Evolutionary conservation across 108 stramenopile genomes (phyloP).

Genomic region (Schizochytrium sp.): DNA sequence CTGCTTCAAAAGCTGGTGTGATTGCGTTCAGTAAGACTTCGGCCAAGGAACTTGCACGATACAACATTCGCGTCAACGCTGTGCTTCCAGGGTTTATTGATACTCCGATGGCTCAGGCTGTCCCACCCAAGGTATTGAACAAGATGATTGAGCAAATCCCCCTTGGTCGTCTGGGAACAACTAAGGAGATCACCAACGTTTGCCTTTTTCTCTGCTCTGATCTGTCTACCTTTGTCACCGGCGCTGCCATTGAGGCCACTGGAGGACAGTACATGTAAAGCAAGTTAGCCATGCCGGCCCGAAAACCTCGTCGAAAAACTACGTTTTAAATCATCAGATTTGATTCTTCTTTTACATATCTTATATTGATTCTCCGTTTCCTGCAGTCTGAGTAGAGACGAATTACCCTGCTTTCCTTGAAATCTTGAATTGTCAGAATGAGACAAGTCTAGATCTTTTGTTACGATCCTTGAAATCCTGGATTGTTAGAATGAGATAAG

Average conservation of each 20-base stretch:
- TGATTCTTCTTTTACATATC: too few species aligned
- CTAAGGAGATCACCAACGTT: slow-evolving; percentile 85
- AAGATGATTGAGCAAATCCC: slow-evolving; percentile 84
- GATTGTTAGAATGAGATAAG: too few species aligned
- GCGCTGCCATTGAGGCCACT: slow-evolving; percentile 78
- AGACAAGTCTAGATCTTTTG: too few species aligned
- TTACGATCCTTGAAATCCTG: too few species aligned
- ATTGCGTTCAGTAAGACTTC: slow-evolving; percentile 88
- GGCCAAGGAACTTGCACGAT: slow-evolving; percentile 88
- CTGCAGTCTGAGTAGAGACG: too few species aligned
- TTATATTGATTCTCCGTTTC: too few species aligned
- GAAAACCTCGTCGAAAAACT: too few species aligned
- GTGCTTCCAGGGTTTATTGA: slow-evolving; percentile 91
- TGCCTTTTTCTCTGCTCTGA: slow-evolving; percentile 76
- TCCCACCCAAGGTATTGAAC: slow-evolving; percentile 76
- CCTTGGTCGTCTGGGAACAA: slow-evolving; percentile 86
- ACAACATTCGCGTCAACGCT: slow-evolving; percentile 85
- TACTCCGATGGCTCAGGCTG: slow-evolving; percentile 86
- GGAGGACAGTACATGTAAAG: slow-evolving; percentile 68
- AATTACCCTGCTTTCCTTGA: too few species aligned
- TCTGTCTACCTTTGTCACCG: slow-evolving; percentile 82
- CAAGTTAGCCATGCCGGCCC: too few species aligned
- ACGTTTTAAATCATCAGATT: too few species aligned
- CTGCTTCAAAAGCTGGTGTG: slow-evolving; percentile 92
- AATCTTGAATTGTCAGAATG: too few species aligned